Conservation (phyloP, 768 basidiomycete genomes). For the Russula ochroleuca region DNA sequence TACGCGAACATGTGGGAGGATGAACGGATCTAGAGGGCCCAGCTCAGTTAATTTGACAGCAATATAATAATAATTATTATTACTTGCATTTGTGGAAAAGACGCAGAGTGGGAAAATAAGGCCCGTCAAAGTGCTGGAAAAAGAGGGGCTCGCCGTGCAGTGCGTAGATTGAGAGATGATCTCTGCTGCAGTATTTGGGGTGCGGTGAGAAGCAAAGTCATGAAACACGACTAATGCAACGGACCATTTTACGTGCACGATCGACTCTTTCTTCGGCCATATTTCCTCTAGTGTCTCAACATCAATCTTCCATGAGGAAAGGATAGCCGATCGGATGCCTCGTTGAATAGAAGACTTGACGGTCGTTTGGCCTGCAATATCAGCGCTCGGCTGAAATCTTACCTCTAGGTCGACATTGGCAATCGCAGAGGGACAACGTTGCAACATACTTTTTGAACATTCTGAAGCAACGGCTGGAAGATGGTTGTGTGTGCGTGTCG, state of each 20-base stretch:
- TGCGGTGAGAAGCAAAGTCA: conserved; percentile 17
- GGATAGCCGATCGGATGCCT: conserved; percentile 70
- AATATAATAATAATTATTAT: too few species aligned
- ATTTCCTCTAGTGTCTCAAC: conserved; percentile 81
- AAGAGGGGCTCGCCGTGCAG: conserved; percentile 83
- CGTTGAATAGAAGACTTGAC: conserved; percentile 93
- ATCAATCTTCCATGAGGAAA: conserved; percentile 80
- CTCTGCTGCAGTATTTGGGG: conserved; percentile 66
- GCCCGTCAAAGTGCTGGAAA: conserved; percentile 96
- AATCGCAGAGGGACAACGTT: not conserved
- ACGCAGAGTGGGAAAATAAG: conserved; percentile 82
- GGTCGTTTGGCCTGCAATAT: conserved; percentile 85
- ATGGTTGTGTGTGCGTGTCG: not conserved
- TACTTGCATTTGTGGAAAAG: conserved; percentile 84
- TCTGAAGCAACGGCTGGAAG: conserved; percentile 17
- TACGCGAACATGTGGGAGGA: conserved; percentile 83
- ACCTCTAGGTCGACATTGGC: not conserved
- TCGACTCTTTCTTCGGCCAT: conserved; percentile 98
- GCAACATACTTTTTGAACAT: conserved; percentile 75
- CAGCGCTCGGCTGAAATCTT: conserved; percentile 70
- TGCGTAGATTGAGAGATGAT: conserved; percentile 91
- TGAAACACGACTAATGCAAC: conserved; percentile 30
- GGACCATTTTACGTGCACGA: conserved; percentile 93
- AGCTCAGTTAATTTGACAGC: too few species aligned
- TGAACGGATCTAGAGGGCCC: conserved; percentile 94